These are phyloP conservation scores for Danielia oregonensis DNA, from an alignment of 805 yeast genomes.

Conservation along the genomic window DNA sequence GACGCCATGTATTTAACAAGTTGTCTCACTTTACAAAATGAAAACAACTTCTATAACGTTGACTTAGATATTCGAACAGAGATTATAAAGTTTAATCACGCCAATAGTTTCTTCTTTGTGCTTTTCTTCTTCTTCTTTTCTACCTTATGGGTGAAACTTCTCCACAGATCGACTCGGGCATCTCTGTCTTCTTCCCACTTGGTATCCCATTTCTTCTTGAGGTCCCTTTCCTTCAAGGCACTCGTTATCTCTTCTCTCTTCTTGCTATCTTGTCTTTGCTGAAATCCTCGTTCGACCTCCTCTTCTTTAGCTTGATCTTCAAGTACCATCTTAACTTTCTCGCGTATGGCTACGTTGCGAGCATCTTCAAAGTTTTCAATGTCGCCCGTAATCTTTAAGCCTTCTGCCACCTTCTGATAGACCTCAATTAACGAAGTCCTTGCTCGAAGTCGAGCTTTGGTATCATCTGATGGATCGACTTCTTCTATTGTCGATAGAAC, in stretches of 20 bases:
- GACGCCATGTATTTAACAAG: constrained; percentile 14
- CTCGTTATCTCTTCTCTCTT: constrained; percentile 23
- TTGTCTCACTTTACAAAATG: constrained; percentile 13
- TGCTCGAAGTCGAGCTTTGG: constrained; percentile 11
- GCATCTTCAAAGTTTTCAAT: constrained; percentile 22
- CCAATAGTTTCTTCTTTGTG: constrained; percentile 42
- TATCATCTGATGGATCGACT: constrained; percentile 3
- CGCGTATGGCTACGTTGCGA: constrained; percentile 23
- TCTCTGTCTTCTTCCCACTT: constrained; percentile 64
- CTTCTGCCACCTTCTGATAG: constrained; percentile 21
- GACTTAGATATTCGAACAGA: constrained; percentile 3
- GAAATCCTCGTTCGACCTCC: constrained; percentile 21
- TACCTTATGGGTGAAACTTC: constrained; percentile 42
- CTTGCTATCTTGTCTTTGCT: constrained; percentile 27
- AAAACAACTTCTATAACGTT: constrained; percentile 13
- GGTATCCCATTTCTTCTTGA: constrained; percentile 30
- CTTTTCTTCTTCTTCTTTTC: constrained; percentile 46
- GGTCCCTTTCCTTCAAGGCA: constrained; percentile 32
- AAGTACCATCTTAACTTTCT: constrained; percentile 42
- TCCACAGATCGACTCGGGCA: constrained; percentile 56
- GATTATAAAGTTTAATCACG: constrained; percentile 13
- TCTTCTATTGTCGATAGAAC: constrained; percentile 21
- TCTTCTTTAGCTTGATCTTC: constrained; percentile 32
- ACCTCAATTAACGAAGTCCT: constrained; percentile 24
- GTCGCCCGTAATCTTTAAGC: constrained; percentile 2